phyloP scores from a whole-genome alignment of 2,329 filamentous ascomycete genomes.

The Pyrenochaeta sp. region DNA sequence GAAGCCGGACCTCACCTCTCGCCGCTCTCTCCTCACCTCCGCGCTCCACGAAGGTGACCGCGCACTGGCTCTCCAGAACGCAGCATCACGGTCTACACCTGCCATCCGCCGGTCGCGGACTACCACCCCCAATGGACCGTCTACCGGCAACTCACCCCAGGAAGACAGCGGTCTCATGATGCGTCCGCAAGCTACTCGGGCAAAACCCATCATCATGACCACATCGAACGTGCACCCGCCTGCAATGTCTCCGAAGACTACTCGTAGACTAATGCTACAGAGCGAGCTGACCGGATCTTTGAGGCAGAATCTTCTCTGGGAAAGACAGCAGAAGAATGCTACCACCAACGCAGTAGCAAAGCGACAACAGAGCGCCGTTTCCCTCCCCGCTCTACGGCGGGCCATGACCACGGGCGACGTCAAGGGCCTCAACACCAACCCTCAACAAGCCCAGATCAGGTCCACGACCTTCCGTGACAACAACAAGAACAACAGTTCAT shows the following conservation, averaged over 20 bases:
- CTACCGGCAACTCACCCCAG: constrained; percentile 66
- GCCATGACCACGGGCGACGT: constrained; percentile 76
- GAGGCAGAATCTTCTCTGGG: constrained; percentile 89
- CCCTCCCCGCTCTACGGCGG: constrained; percentile 43
- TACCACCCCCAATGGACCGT: constrained; percentile 74
- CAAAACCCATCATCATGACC: constrained; percentile 82
- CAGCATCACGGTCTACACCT: constrained; percentile 65
- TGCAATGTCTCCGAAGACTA: constrained; percentile 88
- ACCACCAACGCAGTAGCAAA: constrained; percentile 89
- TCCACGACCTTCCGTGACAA: constrained; percentile 65
- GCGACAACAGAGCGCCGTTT: constrained; percentile 74
- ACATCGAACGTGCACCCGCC: constrained; percentile 74
- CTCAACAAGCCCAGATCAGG: constrained; percentile 53
- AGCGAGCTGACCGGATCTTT: constrained; percentile 94
- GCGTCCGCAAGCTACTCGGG: constrained; percentile 66
- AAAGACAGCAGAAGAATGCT: constrained; percentile 91
- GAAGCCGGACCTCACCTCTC: constrained; percentile 81
- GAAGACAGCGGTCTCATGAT: constrained; percentile 66
- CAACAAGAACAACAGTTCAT: constrained; percentile 73
- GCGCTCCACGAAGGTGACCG: constrained; percentile 85
- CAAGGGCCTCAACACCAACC: constrained; percentile 81
- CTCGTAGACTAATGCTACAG: constrained; percentile 92
- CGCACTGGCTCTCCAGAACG: constrained; percentile 72
- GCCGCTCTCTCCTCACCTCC: constrained; percentile 87
- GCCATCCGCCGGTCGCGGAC: constrained; percentile 67